Base-by-base conservation (phyloP, 2,329 filamentous ascomycete species). In the Cercospora nicotianae region DNA sequence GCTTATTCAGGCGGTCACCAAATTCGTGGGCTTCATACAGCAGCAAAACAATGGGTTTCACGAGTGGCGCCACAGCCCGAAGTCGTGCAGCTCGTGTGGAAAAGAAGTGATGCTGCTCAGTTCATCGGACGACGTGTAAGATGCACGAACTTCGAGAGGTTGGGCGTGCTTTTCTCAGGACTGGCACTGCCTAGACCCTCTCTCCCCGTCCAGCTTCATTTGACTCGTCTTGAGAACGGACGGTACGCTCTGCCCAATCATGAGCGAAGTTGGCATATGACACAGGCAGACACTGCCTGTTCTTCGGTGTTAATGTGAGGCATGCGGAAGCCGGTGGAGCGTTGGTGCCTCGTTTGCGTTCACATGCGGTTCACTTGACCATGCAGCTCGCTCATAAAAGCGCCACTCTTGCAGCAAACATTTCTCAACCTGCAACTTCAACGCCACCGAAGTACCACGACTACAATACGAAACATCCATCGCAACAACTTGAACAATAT, bases 21-120 rank as follows among this genome's bases (percentile, higher is more conserved):
- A 71, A n/a, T 61, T 72, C 31, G 30, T 71, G 5, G 64, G 59
- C n/a, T 39, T 69, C 13, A 48, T 71, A 30, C 67, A 71, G 26
- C 33, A 65, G 20, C 69, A 71, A 23, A 57, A 69, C n/a, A 61
- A 65, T 31, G 66, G 13, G 3, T 71, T 68, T 8, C 57, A 65
- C 13, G n/a, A 39, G 20, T 63, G 67, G 67, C 58, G 61, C 33
- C 45, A 69, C 5, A 45, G 65, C 0, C 69, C 65, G 2, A 66
- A 63, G 20, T 28, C 65, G 23, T 71, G 69, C 63, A 42, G 36
- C 26, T 39, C 36, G 9, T 69, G 69, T 31, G 63, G 51, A 6
- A 68, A 67, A 57, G 48, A 66, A 7, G 60, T 63, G 20, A 65
- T 66, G 31, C 63, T 69, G 53, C 57, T 71, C 8, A 65, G 69